Evolutionary conservation across 148 eudicot species (phyloP), one percentile per base, ranked within the genome.

Genomic region (Arbutus unedo): DNA sequence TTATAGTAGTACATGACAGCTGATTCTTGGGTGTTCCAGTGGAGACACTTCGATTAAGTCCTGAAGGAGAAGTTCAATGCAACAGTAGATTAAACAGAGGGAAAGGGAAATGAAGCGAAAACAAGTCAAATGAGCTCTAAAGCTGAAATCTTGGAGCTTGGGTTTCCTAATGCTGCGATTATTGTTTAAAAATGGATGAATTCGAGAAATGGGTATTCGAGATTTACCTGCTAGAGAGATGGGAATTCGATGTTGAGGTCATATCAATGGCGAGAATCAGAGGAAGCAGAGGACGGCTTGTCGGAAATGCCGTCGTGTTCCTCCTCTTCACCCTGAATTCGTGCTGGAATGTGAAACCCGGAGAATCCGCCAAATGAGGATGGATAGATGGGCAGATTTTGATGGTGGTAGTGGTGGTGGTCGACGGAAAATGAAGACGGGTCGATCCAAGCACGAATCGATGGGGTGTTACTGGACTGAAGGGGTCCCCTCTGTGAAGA

Each of bases 401-500:
- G 86, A 14, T 71, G 84, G 70, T 54, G 67, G 59, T 78, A 89
- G 74, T 81, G 85, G 31, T 76, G 82, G 67, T 60, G 75, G 31
- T 83, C 88, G 56, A 76, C 81, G 71, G 82, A 74, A 38, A 84
- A 78, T 6, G 88, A 53, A 47, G 82, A 50, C 56, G 93, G 94
- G 86, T 93, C 98, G 47, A 92, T 87, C 94, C 95, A 94, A 88
- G 98, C 97, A 82, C 98, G 95, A 92, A 93, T 76, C 59, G 92
- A 83, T 86, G 91, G 94, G 89, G 93, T 87, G 92, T 93, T 91
- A 92, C 96, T 96, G 99, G 99, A 96, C 99, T 96, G 99, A 96
- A 96, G 99, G 99, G 99, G 96, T 93, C 97, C 98, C 99, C 99
- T 93, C 97, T 96, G 99, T 66, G 71, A 66, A 77, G 97, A 85